Base-by-base conservation (phyloP, 176 grass and related monocot genomes). In the Poa pratensis region DNA sequence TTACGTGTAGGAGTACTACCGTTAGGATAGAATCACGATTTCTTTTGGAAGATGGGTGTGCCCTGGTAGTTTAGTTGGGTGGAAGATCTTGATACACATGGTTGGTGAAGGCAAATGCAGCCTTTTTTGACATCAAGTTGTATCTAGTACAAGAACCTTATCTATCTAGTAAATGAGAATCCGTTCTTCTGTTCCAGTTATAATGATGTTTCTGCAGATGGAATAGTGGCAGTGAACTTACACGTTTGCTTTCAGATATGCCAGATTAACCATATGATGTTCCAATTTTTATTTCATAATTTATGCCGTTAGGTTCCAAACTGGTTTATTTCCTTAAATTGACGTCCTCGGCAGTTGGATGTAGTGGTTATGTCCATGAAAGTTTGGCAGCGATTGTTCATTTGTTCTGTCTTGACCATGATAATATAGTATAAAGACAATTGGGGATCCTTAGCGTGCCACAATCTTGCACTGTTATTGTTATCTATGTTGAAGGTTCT, bases 401-500 rank as follows among this genome's bases (percentile, higher is more conserved):
- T 19, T 5, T 75, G 54, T 54, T 57, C 48, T 81, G 22, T 26
- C 70, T 14, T n/a, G 50, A 27, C 67, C 53, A 76, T 76, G 40
- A 68, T 55, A 55, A 66, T 83, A 65, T 73, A 30, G n/a, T 78
- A 49, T 58, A 80, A 58, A 69, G 49, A 69, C 5, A 18, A 14
- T 37, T 7, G n/a, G 68, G 71, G 46, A 71, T 84, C 22, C 43
- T 72, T 79, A 53, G 65, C 2, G 82, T 85, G 69, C 54, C 20
- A 55, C 49, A 76, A 6, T 70, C 77, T 81, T 68, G 13, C 19
- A 9, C 12, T 18, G 30, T 13, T 69, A 20, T 61, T 1, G 43
- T 15, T 62, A 45, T 70, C 67, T 1, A 8, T 81, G 28, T 59
- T 89, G 52, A 69, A 68, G 16, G 16, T 85, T 61, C 15, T 30